Percentiles rank a stretch among this genome's conserved stretches.
Conservation (phyloP, 768 basidiomycete species). For the Naematelia aurantialba region DNA sequence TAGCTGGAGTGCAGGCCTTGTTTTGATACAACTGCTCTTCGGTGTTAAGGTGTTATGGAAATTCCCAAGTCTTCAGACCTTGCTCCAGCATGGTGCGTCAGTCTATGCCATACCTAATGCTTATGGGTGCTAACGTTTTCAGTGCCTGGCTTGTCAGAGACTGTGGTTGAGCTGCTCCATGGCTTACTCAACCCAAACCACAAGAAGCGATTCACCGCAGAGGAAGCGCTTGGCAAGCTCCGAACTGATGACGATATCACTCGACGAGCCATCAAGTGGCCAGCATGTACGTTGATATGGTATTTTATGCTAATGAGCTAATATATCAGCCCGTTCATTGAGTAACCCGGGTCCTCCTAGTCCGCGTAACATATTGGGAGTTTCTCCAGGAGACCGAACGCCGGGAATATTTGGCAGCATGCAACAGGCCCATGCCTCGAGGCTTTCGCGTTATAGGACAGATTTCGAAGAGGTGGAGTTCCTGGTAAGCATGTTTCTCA, state of each 20-base stretch:
- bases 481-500: constrained; percentile 54
- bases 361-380: too few relatives aligned
- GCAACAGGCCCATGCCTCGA: constrained; percentile 47
- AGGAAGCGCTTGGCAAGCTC: constrained; percentile 28
- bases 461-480: constrained; percentile 93
- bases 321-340: too few relatives aligned
- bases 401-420: constrained; percentile 7
- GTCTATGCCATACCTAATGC: neutral
- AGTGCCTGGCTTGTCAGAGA: constrained; percentile 21
- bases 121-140: too few relatives aligned
- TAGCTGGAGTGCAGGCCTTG: constrained; percentile 73
- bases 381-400: neutral
- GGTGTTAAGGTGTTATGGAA: constrained; percentile 64
- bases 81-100: constrained; percentile 45
- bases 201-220: constrained; percentile 42
- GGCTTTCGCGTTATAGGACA: constrained; percentile 78
- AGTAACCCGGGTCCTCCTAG: too few relatives aligned
- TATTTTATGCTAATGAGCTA: too few relatives aligned
- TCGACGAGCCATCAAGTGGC: neutral
- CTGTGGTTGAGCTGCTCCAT: constrained; percentile 30
- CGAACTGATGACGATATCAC: constrained; percentile 17
- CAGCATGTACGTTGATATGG: too few relatives aligned
- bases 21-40: constrained; percentile 79
- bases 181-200: constrained; percentile 37
- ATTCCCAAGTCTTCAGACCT: constrained; percentile 41